These are phyloP conservation scores for Cicer pinnatifidum DNA, from an alignment of 306 rosid species.

Conservation along the genomic window DNA sequence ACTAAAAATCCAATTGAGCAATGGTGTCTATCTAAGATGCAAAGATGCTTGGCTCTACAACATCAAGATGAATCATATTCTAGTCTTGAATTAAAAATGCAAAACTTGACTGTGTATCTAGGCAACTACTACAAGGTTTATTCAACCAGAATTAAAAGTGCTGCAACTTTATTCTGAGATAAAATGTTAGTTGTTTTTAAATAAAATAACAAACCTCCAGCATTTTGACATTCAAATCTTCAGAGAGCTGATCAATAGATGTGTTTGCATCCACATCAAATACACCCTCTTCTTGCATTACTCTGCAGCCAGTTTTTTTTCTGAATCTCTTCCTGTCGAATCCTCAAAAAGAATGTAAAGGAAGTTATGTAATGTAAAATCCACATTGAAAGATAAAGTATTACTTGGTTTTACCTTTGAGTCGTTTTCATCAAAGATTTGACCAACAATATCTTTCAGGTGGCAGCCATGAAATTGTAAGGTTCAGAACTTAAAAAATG, in stretches of 20 bases:
- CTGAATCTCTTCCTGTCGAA: constrained; percentile 87
- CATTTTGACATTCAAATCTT: constrained; percentile 82
- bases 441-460: constrained; percentile 91
- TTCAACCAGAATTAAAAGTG: not conserved
- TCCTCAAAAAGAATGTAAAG: not conserved
- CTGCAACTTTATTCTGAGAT: not conserved
- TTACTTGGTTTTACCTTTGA: constrained; percentile 65
- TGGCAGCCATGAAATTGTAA: no score
- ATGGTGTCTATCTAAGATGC: not conserved
- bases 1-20: constrained; percentile 4
- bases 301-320: constrained; percentile 89
- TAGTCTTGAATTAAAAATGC: not conserved
- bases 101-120: not conserved
- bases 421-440: constrained; percentile 94
- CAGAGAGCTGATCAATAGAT: constrained; percentile 90
- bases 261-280: constrained; percentile 97
- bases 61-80: not conserved
- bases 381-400: no score
- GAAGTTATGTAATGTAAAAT: no score
- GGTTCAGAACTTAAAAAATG: no score
- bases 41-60: not conserved
- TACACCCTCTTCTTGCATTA: constrained; percentile 89
- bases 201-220: constrained; percentile 64
- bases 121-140: constrained; percentile 11
- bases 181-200: no score